Base-by-base conservation (phyloP, 192 early-diverging fungal genomes). In the Entomortierella beljakovae region DNA sequence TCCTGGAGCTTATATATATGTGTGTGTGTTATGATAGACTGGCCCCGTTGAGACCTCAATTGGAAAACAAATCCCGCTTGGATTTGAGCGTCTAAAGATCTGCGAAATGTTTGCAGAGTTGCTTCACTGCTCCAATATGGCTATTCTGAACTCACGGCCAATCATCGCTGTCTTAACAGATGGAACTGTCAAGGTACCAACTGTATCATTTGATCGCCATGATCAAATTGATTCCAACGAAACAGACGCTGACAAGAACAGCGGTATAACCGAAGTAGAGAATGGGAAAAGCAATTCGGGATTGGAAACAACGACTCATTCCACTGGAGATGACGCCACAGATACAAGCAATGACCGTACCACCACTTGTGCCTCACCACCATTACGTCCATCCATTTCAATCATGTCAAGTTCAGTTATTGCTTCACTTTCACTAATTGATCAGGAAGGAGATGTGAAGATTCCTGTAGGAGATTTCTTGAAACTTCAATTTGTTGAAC, bases 61-160 rank as follows among this genome's bases (percentile, higher is more conserved):
- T 48, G 95, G 95, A n/a, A 85, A 88, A 68, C 87, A 91, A 65
- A 88, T 83, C 38, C 96, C 88, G 43, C 85, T 99, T 49, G 97
- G 98, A n/a, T 94, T 96, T 71, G 97, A 98, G 83, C 88, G 98
- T 15, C 83, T 99, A 42, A 94, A 94, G 61, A 94, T 95, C 42
- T 99, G 98, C 81, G 98, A 99, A 82, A 88, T 99, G 65, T 96
- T 99, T 88, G 98, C 98, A 6, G 98, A 99, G 84, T 82, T 99
- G 20, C 80, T 99, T 51, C 98, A 99, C 71, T 94, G 93, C 71
- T 92, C 93, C 48, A 93, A 91, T 70, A 93, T 94, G 93, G 87
- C 87, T n/a, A 88, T 89, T 3, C 76, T 94, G 11, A 94, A 94
- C 71, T 68, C 82, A 48, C 53, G 73, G 18, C 53, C 61, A 20